Conservation (phyloP, 768 basidiomycete species). For the Boletus subparvulus region DNA sequence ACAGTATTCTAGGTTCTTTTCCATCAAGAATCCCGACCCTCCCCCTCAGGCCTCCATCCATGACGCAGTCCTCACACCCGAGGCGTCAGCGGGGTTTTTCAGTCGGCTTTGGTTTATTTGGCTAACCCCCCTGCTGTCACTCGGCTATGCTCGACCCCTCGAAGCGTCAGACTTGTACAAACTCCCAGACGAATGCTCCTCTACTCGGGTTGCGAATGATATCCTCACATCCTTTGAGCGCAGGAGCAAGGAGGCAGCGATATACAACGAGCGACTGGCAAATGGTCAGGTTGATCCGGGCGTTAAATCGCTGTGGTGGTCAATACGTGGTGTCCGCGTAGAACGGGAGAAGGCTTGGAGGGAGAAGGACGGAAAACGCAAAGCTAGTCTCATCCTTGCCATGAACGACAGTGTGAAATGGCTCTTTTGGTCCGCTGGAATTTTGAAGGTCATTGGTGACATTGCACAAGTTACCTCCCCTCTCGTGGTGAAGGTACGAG, state of each 20-base stretch:
- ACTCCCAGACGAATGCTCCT: slow-evolving; percentile 60
- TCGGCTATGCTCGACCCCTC: slow-evolving; percentile 80
- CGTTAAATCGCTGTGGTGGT: slow-evolving; percentile 57
- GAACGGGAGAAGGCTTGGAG: slow-evolving; percentile 65
- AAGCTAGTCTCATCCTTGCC: slow-evolving; percentile 62
- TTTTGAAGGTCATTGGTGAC: slow-evolving; percentile 61
- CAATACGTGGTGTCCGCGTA: slow-evolving; percentile 45
- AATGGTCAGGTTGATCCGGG: slow-evolving; percentile 63
- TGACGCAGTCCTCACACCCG: slow-evolving; percentile 62
- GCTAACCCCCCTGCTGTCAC: slow-evolving; percentile 66
- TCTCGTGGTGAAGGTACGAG: slow-evolving; percentile 72
- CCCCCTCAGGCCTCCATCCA: slow-evolving; percentile 54
- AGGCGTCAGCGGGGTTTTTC: slow-evolving; percentile 60
- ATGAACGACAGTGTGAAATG: slow-evolving; percentile 77
- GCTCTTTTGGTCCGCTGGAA: slow-evolving; percentile 75
- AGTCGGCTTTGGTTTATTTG: slow-evolving; percentile 67
- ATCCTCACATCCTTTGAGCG: slow-evolving; percentile 66
- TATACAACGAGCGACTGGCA: slow-evolving; percentile 70
- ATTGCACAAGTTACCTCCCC: slow-evolving; percentile 73
- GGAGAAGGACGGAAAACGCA: slow-evolving; percentile 58
- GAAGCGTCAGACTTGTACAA: slow-evolving; percentile 81
- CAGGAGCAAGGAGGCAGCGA: slow-evolving; percentile 53
- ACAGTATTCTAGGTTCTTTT: slow-evolving; percentile 8
- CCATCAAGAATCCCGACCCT: slow-evolving; percentile 19
- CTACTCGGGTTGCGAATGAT: slow-evolving; percentile 57